A percentile compares a stretch with the other conserved stretches of the same genome.
Conservation (phyloP, 768 basidiomycete species). For the Amylocystis lapponica region DNA sequence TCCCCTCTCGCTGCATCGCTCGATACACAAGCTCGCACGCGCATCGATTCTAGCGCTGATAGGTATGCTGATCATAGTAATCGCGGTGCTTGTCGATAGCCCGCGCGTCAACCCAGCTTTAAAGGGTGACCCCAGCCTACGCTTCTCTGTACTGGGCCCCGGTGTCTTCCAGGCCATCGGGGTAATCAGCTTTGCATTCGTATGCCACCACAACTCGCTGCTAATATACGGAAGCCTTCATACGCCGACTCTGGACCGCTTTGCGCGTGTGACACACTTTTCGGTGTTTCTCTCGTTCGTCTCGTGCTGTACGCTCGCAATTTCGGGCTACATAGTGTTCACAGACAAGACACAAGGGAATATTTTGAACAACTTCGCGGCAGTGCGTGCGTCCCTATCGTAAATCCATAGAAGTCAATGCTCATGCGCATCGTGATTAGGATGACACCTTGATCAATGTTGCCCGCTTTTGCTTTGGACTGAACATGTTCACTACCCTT, state of each 20-base stretch:
- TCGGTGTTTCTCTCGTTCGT: conserved; percentile 82
- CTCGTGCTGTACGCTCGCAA: conserved; percentile 78
- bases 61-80: conserved; percentile 92
- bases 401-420: not conserved
- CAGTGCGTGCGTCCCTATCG: conserved; percentile 37
- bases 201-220: conserved; percentile 96
- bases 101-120: conserved; percentile 67
- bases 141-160: conserved; percentile 70
- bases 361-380: conserved; percentile 90
- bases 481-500: conserved; percentile 98
- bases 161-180: conserved; percentile 94
- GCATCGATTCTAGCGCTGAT: conserved; percentile 87
- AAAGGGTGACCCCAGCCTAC: conserved; percentile 69
- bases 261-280: conserved; percentile 87
- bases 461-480: conserved; percentile 88
- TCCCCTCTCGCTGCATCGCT: conserved; percentile 91
- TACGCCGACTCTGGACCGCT: conserved; percentile 92
- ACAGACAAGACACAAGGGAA: conserved; percentile 94
- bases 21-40: conserved; percentile 94
- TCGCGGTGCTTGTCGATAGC: conserved; percentile 77
- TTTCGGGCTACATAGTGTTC: conserved; percentile 84
- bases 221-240: conserved; percentile 92
- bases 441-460: conserved; percentile 89
- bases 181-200: conserved; percentile 95
- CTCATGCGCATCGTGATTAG: no score